Conservation (phyloP, 306 rosid genomes). For the Quercus bicolor region DNA sequence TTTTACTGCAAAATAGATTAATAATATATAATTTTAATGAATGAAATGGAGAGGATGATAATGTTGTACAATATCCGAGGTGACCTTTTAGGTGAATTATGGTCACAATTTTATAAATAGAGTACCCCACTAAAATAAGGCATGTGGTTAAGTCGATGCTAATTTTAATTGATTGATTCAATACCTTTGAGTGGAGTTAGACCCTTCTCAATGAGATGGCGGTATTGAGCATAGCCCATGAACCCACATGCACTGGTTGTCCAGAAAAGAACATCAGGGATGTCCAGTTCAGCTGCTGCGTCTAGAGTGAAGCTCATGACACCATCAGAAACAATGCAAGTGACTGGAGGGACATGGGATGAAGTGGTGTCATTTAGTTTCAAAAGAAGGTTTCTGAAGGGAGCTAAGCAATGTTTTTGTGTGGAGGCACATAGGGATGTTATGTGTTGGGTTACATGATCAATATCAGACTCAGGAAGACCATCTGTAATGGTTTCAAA, state of each 20-base stretch:
- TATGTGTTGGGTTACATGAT: conserved; percentile 40
- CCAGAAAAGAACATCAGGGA: conserved; percentile 47
- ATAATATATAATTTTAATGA: too few species aligned
- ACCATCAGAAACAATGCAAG: conserved; percentile 49
- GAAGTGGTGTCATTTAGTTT: conserved; percentile 25
- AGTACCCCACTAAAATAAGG: too few species aligned
- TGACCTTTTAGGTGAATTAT: too few species aligned
- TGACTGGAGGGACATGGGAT: conserved; percentile 33
- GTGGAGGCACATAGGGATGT: conserved; percentile 40
- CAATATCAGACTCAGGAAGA: conserved; percentile 40
- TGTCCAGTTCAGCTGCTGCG: conserved; percentile 44
- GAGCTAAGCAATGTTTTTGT: conserved; percentile 23
- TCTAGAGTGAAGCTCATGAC: conserved; percentile 39
- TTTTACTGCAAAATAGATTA: too few species aligned
- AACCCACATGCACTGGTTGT: conserved; percentile 22
- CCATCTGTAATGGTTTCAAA: conserved; percentile 52
- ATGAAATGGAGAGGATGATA: too few species aligned
- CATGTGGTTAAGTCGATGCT: too few species aligned
- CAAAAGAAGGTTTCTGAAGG: conserved; percentile 36
- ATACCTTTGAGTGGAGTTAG: too few species aligned
- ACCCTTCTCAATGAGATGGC: too few species aligned
- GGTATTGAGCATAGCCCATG: too few species aligned
- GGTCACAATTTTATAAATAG: too few species aligned
- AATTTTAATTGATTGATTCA: too few species aligned
- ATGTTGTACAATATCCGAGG: too few species aligned